Conservation (phyloP, 1,139 yeast species). For the Debaryomycetaceae sp. region DNA sequence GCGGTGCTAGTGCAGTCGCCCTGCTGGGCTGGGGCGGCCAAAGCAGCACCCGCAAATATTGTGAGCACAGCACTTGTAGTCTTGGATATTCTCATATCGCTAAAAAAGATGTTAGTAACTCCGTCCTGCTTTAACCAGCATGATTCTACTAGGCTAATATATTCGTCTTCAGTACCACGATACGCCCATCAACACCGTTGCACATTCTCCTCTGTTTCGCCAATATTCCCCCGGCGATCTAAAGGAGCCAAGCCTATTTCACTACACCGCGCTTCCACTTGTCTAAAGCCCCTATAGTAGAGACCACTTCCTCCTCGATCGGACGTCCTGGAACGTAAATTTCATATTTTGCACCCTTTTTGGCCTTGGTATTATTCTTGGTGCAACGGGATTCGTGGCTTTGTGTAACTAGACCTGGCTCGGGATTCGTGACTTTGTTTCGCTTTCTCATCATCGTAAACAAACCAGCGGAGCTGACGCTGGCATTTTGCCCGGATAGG, state of each 20-base stretch:
- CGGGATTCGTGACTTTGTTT: no score
- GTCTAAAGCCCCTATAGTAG: no score
- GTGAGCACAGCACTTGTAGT: conserved; percentile 34
- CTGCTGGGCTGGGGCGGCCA: conserved; percentile 47
- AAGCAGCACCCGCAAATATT: conserved; percentile 35
- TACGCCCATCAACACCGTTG: neutral
- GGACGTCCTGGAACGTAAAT: neutral
- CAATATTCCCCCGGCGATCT: no score
- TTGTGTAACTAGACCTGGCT: neutral
- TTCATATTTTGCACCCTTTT: neutral
- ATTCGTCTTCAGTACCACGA: neutral
- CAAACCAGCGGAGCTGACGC: neutral
- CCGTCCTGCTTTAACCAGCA: neutral
- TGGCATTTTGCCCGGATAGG: neutral
- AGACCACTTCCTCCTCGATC: no score
- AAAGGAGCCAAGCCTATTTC: no score
- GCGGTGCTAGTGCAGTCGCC: conserved; percentile 38
- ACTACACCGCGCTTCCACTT: no score
- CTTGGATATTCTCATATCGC: conserved; percentile 28
- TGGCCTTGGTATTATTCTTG: neutral
- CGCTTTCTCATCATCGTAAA: neutral
- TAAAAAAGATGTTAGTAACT: conserved; percentile 3
- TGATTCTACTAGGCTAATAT: neutral
- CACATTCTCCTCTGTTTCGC: neutral
- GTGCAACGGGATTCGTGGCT: neutral